Conservation (phyloP, 192 early-diverging fungal species). For the Backusella westeae region DNA sequence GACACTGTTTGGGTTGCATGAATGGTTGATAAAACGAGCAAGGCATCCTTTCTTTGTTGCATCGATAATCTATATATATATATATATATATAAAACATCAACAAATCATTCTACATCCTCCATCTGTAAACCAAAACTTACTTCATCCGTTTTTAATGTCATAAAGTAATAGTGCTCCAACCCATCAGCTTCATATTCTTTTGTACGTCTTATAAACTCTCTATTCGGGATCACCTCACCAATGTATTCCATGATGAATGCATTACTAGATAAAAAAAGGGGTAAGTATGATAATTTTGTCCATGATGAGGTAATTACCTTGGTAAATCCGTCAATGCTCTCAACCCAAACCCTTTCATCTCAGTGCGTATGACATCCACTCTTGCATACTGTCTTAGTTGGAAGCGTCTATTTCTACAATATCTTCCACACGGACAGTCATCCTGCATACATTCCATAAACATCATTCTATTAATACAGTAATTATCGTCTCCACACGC, state of each 20-base stretch:
- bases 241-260: slow-evolving; percentile 97
- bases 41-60: slow-evolving; percentile 92
- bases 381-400: slow-evolving; percentile 76
- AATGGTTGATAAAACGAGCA: slow-evolving; percentile 97
- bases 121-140: slow-evolving; percentile 22
- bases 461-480: slow-evolving; percentile 91
- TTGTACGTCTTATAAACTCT: slow-evolving; percentile 80
- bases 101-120: background rate
- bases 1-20: slow-evolving; percentile 92
- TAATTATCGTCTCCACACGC: slow-evolving; percentile 88
- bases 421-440: slow-evolving; percentile 85
- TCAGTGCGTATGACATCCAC: slow-evolving; percentile 88
- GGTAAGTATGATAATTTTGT: background rate
- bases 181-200: slow-evolving; percentile 77
- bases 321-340: slow-evolving; percentile 60
- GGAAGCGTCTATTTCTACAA: slow-evolving; percentile 92
- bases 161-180: slow-evolving; percentile 97
- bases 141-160: slow-evolving; percentile 86
- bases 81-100: background rate
- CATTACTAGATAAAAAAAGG: slow-evolving; percentile 45
- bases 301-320: slow-evolving; percentile 43
- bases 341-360: slow-evolving; percentile 90
- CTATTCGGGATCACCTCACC: slow-evolving; percentile 86
- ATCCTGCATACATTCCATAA: slow-evolving; percentile 87
- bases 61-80: slow-evolving; percentile 74